Evolutionary conservation across 1,284 basidiomycete genomes (phyloP).

Genomic region (Earliella scabrosa): DNA sequence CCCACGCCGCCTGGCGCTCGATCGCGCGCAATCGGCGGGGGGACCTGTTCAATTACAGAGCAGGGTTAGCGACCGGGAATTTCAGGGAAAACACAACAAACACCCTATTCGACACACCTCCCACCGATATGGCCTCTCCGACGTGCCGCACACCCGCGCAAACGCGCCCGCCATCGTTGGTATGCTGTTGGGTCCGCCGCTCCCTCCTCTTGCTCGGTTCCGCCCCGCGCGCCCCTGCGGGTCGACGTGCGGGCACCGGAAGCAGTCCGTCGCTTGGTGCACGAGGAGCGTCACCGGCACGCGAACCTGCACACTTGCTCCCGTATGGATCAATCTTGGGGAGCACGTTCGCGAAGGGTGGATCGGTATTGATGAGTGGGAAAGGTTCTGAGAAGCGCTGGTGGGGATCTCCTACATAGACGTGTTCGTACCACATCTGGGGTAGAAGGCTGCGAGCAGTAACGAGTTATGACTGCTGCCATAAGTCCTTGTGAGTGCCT

Average conservation of each 20-base stretch:
- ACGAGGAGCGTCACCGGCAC: conserved; percentile 50
- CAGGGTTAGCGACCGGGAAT: no score
- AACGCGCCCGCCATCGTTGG: conserved; percentile 84
- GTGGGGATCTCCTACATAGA: no score
- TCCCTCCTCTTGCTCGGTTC: conserved; percentile 58
- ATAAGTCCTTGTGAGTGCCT: no score
- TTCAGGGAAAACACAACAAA: no score
- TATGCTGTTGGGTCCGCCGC: conserved; percentile 85
- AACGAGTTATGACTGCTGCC: no score
- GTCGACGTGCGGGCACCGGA: conserved; percentile 63
- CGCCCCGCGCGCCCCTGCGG: conserved; percentile 40
- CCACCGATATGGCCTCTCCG: conserved; percentile 76
- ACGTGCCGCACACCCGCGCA: conserved; percentile 66
- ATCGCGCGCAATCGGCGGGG: background rate
- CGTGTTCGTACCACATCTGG: no score
- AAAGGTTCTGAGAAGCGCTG: no score
- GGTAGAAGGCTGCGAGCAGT: no score
- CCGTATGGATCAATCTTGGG: conserved; percentile 10
- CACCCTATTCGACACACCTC: conserved; percentile 47
- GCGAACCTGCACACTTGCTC: background rate
- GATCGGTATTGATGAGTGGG: conserved; percentile 50
- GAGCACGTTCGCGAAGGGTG: conserved; percentile 5
- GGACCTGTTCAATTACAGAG: background rate
- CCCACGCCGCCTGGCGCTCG: conserved; percentile 3
- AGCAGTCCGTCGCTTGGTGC: conserved; percentile 88